A percentile compares a stretch with the other conserved stretches of the same genome.
These are phyloP conservation scores for Paecilomyces sp. DNA, from an alignment of 2,329 filamentous ascomycete species.

Conservation along the genomic window DNA sequence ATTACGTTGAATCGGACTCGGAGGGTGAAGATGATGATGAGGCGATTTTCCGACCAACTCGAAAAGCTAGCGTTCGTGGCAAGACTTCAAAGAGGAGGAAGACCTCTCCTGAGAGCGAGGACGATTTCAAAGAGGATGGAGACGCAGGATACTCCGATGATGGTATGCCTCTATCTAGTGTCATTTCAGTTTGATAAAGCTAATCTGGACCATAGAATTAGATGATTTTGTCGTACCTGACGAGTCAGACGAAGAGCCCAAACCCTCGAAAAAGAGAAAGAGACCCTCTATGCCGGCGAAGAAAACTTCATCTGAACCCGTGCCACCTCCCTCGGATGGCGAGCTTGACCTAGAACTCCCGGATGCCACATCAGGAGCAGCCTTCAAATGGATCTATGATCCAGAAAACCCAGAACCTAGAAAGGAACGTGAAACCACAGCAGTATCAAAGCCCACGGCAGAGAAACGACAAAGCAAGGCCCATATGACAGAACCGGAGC, in stretches of 20 bases:
- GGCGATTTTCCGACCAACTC: slow-evolving; percentile 56
- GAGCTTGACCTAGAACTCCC: slow-evolving; percentile 50
- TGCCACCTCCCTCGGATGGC: slow-evolving; percentile 47
- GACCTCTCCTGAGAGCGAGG: slow-evolving; percentile 61
- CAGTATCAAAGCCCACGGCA: slow-evolving; percentile 25
- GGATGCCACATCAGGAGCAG: slow-evolving; percentile 58
- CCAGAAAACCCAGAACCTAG: slow-evolving; percentile 50
- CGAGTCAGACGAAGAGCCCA: slow-evolving; percentile 66
- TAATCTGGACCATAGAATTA: slow-evolving; percentile 51
- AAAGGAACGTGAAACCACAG: slow-evolving; percentile 37
- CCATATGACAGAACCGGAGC: slow-evolving; percentile 72
- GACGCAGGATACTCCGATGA: slow-evolving; percentile 45
- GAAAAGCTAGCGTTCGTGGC: slow-evolving; percentile 36
- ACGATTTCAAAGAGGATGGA: slow-evolving; percentile 56
- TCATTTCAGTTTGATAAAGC: neutral
- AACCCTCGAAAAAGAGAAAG: slow-evolving; percentile 65
- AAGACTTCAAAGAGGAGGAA: slow-evolving; percentile 52
- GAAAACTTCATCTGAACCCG: slow-evolving; percentile 31
- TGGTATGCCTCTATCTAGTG: slow-evolving; percentile 32
- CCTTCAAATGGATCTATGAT: slow-evolving; percentile 74
- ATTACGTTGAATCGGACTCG: slow-evolving; percentile 82
- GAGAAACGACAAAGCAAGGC: slow-evolving; percentile 56
- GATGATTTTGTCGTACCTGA: slow-evolving; percentile 85
- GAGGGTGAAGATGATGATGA: slow-evolving; percentile 64
- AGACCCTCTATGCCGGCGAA: slow-evolving; percentile 40